phyloP scores from a whole-genome alignment of 2,329 filamentous ascomycete species.

The Stemphylium beticola region DNA sequence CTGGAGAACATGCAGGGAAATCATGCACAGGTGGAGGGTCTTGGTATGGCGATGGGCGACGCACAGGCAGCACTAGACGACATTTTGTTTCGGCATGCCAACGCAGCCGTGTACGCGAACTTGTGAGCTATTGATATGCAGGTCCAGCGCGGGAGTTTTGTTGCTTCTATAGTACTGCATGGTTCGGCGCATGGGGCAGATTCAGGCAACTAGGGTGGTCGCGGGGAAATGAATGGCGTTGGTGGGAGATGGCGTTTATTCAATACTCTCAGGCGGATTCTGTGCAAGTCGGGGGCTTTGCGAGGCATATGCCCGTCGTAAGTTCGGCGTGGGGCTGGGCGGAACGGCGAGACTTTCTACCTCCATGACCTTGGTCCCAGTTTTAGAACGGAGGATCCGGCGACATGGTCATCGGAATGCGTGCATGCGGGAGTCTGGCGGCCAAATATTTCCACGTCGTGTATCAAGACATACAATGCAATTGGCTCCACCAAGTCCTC shows the following conservation, averaged over 20 bases:
- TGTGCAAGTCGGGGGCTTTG: not conserved
- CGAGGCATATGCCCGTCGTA: slow-evolving; percentile 2
- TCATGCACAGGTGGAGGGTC: slow-evolving; percentile 44
- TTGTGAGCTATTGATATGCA: slow-evolving; percentile 42
- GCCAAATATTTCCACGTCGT: slow-evolving; percentile 25
- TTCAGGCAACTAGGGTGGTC: not conserved
- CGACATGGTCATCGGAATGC: slow-evolving; percentile 37
- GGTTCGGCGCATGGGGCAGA: slow-evolving; percentile 23
- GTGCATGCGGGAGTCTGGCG: slow-evolving; percentile 36
- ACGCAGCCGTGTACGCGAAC: slow-evolving; percentile 39
- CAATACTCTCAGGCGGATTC: slow-evolving; percentile 26
- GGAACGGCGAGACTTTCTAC: not conserved
- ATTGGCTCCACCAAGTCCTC: slow-evolving; percentile 23
- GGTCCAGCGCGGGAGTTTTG: slow-evolving; percentile 21
- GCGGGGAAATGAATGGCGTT: slow-evolving; percentile 20
- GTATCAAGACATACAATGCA: slow-evolving; percentile 22
- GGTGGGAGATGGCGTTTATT: slow-evolving; percentile 24
- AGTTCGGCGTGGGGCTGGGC: slow-evolving; percentile 9
- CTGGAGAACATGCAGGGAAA: slow-evolving; percentile 49
- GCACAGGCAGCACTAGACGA: slow-evolving; percentile 45
- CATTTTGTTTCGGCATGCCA: slow-evolving; percentile 42
- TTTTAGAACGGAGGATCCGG: slow-evolving; percentile 36
- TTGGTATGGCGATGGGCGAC: slow-evolving; percentile 37
- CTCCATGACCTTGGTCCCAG: slow-evolving; percentile 14
- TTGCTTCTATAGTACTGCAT: slow-evolving; percentile 27